Base-by-base conservation (phyloP, 2,329 filamentous ascomycete species). In the Aspergillus awamori region DNA sequence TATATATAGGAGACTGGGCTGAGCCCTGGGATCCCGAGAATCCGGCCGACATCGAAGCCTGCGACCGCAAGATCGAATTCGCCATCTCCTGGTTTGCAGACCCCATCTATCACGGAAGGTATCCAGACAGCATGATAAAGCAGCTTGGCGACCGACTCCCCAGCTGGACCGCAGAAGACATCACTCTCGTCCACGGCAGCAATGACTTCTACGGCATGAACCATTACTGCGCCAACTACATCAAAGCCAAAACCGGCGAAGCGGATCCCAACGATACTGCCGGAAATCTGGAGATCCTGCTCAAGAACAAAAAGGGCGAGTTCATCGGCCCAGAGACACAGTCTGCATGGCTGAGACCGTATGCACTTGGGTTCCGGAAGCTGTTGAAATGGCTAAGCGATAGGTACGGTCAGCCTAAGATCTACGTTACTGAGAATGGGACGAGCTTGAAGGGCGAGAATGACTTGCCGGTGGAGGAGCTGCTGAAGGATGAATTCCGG, bases 131-230 rank as follows among this genome's bases (percentile, higher is more conserved):
- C 62, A 96, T 96, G 91, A 83, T 86, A 60, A 86, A 87, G 74
- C 92, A 96, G 80, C 87, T 96, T 17, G 91, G 92, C 59, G 83
- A 89, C 73, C 87, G 91, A 13, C 84, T 96, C 52, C 92, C 92
- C 5, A 80, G 82, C 48, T 95, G 91, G 76, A 92, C 89, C 0
- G 77, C 83, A 0, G 89, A 91, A 67, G 91, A 96, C 73, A 76
- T 82, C 24, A 86, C 85, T 2, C 81, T 95, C n/a, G 87, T 96
- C 49, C 83, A 89, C 71, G 91, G 90, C n/a, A 92, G 89, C 73
- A 95, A 95, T 76, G 92, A 96, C 81, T 96, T 96, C 79, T 96
- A 96, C 77, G 92, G 91, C 76, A 94, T 94, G 91, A 96, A 96
- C 82, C 90, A 93, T 82, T 96, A 96, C 82, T 93, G 91, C 54